Evolutionary conservation across 495 filamentous ascomycete genomes (phyloP).

Genomic region (Terfezia claveryi): DNA sequence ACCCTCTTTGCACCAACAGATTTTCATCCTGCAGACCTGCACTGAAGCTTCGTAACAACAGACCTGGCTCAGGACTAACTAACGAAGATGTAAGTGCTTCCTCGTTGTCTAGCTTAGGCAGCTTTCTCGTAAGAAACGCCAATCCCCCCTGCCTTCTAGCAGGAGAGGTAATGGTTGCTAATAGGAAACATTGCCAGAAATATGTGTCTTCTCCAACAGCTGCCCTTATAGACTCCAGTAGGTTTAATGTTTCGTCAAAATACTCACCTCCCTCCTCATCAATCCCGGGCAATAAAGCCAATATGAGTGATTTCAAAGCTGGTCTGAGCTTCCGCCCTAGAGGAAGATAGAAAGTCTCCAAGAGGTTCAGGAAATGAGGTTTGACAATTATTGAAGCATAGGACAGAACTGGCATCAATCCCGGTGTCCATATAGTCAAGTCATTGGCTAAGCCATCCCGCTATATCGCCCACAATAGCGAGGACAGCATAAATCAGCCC

Average conservation of each 20-base stretch:
- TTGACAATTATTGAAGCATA: slow-evolving; percentile 84
- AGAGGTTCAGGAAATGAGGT: slow-evolving; percentile 56
- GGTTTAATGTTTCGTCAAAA: slow-evolving; percentile 64
- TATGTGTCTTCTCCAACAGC: slow-evolving; percentile 58
- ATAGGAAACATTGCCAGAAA: slow-evolving; percentile 96
- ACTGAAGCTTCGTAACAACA: slow-evolving; percentile 75
- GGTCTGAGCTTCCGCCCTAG: slow-evolving; percentile 55
- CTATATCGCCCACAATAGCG: slow-evolving; percentile 11
- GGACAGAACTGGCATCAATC: slow-evolving; percentile 64
- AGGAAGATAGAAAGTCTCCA: slow-evolving; percentile 57
- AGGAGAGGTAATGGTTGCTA: slow-evolving; percentile 73
- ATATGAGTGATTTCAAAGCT: slow-evolving; percentile 66
- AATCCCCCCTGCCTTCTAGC: slow-evolving; percentile 66
- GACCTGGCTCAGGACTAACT: slow-evolving; percentile 80
- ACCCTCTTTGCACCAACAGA: slow-evolving; percentile 76
- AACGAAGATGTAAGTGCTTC: slow-evolving; percentile 32
- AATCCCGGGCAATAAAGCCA: slow-evolving; percentile 69
- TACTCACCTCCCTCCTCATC: slow-evolving; percentile 96
- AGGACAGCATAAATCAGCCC: slow-evolving; percentile 3
- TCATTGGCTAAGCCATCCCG: slow-evolving; percentile 56
- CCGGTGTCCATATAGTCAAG: slow-evolving; percentile 69
- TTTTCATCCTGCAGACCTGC: slow-evolving; percentile 79
- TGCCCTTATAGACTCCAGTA: slow-evolving; percentile 56
- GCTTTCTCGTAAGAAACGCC: slow-evolving; percentile 55
- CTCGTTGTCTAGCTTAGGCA: slow-evolving; percentile 47